These are phyloP conservation scores for Aspergillus novofumigatus DNA, from an alignment of 2,329 filamentous ascomycete species.

Conservation along the genomic window DNA sequence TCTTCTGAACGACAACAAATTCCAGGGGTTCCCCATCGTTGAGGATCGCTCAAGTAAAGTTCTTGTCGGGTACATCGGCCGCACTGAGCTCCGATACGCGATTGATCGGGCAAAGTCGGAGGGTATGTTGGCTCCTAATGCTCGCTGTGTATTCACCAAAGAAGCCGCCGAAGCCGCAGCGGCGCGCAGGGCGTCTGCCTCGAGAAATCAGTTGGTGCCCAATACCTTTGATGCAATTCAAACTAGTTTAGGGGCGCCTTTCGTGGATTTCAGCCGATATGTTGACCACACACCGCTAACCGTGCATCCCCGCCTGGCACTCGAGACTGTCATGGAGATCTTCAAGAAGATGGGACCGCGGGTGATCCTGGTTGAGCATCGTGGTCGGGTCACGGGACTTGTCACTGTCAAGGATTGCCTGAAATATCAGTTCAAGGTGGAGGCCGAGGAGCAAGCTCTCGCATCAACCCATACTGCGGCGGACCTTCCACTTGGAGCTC, in stretches of 20 bases:
- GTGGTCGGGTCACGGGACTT: slow-evolving; percentile 74
- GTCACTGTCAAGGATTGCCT: slow-evolving; percentile 97
- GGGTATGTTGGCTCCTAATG: slow-evolving; percentile 59
- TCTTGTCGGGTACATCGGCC: slow-evolving; percentile 85
- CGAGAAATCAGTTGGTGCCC: slow-evolving; percentile 29
- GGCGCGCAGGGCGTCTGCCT: slow-evolving; percentile 25
- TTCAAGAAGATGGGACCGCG: slow-evolving; percentile 97
- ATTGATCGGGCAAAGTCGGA: slow-evolving; percentile 74
- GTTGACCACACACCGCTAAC: slow-evolving; percentile 86
- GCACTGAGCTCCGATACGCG: slow-evolving; percentile 86
- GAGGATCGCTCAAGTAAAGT: slow-evolving; percentile 67
- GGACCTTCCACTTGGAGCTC: slow-evolving; percentile 20
- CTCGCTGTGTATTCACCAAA: slow-evolving; percentile 68
- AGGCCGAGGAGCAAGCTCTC: slow-evolving; percentile 68
- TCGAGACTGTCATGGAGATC: slow-evolving; percentile 97
- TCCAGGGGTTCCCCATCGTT: slow-evolving; percentile 90
- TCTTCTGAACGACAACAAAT: slow-evolving; percentile 71
- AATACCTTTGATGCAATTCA: slow-evolving; percentile 60
- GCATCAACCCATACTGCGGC: slow-evolving; percentile 28
- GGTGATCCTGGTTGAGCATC: slow-evolving; percentile 88
- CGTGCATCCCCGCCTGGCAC: slow-evolving; percentile 81
- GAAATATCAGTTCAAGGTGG: slow-evolving; percentile 95
- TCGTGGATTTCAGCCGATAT: slow-evolving; percentile 78
- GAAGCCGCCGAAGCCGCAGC: slow-evolving; percentile 43
- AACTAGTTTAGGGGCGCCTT: slow-evolving; percentile 52